Conservation (phyloP, 139 green algal species). For the Volvox reticuliferus region DNA sequence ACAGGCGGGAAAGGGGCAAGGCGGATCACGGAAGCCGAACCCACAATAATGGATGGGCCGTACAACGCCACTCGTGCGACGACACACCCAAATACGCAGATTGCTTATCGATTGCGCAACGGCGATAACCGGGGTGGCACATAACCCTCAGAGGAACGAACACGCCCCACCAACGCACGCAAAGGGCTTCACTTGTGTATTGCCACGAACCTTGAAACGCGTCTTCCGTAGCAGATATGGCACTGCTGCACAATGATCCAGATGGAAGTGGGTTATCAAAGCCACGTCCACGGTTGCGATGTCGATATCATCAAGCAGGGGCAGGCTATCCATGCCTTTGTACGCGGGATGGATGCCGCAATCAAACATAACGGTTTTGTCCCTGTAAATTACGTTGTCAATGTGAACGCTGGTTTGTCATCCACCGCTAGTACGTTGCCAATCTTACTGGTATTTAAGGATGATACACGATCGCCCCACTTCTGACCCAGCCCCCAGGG, state of each 20-base stretch:
- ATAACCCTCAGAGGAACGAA: too few species aligned
- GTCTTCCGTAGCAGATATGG: slow-evolving; percentile 93
- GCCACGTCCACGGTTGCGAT: slow-evolving; percentile 87
- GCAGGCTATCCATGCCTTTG: slow-evolving; percentile 85
- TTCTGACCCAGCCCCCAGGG: slow-evolving; percentile 95
- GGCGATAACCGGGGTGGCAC: too few species aligned
- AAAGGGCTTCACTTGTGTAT: too few species aligned
- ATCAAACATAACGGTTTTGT: slow-evolving; percentile 94
- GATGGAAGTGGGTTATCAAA: slow-evolving; percentile 98
- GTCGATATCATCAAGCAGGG: slow-evolving; percentile 88
- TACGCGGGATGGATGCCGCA: slow-evolving; percentile 97
- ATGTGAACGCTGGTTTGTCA: background rate
- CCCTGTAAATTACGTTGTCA: slow-evolving; percentile 53
- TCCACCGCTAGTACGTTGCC: background rate
- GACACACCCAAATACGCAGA: too few species aligned
- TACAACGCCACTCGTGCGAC: too few species aligned
- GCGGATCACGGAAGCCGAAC: too few species aligned
- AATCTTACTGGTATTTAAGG: slow-evolving; percentile 89
- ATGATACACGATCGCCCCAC: slow-evolving; percentile 96
- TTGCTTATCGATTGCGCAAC: too few species aligned
- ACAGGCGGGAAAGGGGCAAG: too few species aligned
- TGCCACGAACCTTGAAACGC: slow-evolving; percentile 54
- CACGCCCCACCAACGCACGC: too few species aligned
- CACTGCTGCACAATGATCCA: slow-evolving; percentile 97
- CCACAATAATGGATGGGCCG: too few species aligned